phyloP scores from a whole-genome alignment of 2,329 filamentous ascomycete genomes.

The Fusarium denticulatum region DNA sequence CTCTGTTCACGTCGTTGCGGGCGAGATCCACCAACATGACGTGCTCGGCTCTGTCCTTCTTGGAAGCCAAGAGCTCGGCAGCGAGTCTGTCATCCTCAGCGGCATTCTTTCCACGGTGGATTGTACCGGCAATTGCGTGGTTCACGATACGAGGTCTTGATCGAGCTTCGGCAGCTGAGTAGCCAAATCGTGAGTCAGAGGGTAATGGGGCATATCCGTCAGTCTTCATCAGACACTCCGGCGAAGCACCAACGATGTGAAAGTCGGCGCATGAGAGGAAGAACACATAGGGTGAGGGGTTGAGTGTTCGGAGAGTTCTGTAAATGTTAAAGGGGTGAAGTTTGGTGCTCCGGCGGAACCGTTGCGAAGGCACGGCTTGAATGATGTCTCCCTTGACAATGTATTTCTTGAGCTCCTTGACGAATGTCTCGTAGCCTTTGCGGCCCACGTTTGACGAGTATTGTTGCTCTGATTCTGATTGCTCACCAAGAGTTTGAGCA shows the following conservation, averaged over 20 bases:
- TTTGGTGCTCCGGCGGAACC: constrained; percentile 87
- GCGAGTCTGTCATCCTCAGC: constrained; percentile 80
- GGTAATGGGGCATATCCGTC: constrained; percentile 41
- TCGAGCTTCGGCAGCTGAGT: constrained; percentile 48
- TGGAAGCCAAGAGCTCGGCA: constrained; percentile 71
- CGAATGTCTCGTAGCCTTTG: constrained; percentile 89
- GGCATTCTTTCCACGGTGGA: constrained; percentile 80
- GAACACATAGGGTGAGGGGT: constrained; percentile 97
- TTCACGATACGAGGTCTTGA: constrained; percentile 90
- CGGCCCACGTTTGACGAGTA: constrained; percentile 94
- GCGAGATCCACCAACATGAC: constrained; percentile 98
- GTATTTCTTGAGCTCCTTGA: constrained; percentile 86
- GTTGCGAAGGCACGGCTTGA: constrained; percentile 94
- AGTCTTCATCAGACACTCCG: constrained; percentile 90
- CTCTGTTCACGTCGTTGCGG: constrained; percentile 94
- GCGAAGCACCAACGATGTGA: constrained; percentile 93
- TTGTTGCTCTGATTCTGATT: constrained; percentile 77
- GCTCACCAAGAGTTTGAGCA: constrained; percentile 64
- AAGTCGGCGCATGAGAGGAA: constrained; percentile 93
- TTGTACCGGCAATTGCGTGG: constrained; percentile 96
- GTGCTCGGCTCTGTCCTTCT: constrained; percentile 91
- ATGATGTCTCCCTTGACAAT: constrained; percentile 95
- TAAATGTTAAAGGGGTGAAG: constrained; percentile 99
- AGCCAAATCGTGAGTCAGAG: constrained; percentile 40
- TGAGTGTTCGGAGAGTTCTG: constrained; percentile 93